These are phyloP conservation scores for Chalciporus chontae DNA, from an alignment of 768 basidiomycete genomes.

Conservation along the genomic window DNA sequence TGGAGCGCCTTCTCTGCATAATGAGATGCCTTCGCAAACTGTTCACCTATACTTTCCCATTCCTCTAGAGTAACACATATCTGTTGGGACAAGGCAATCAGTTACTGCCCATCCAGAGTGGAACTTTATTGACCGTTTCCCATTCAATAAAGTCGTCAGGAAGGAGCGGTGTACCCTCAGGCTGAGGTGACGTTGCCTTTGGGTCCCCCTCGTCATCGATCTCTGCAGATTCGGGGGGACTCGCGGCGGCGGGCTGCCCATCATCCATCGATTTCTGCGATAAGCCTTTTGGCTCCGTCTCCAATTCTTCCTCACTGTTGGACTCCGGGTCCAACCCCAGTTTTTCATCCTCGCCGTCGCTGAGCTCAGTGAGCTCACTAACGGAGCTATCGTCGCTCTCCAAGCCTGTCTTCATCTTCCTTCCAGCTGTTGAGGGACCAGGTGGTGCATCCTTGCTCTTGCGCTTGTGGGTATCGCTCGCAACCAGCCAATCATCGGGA, in stretches of 20 bases:
- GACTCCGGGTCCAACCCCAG: constrained; percentile 14
- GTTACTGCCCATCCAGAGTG: background rate
- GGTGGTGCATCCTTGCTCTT: constrained; percentile 11
- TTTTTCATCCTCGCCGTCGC: constrained; percentile 39
- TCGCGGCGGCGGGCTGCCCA: background rate
- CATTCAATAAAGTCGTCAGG: constrained; percentile 75
- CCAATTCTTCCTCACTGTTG: background rate
- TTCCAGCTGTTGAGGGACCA: constrained; percentile 6
- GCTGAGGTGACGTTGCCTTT: background rate
- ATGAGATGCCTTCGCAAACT: constrained; percentile 72
- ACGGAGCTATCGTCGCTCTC: constrained; percentile 60
- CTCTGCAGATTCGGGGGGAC: background rate
- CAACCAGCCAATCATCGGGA: constrained; percentile 65
- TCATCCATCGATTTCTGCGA: background rate
- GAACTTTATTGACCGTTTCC: constrained; percentile 70
- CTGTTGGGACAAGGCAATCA: constrained; percentile 36
- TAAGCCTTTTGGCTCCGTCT: constrained; percentile 1
- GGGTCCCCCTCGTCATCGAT: constrained; percentile 3
- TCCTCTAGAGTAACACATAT: constrained; percentile 80
- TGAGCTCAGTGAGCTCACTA: constrained; percentile 75
- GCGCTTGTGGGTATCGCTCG: constrained; percentile 17
- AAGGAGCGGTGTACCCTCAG: constrained; percentile 14
- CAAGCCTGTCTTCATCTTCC: constrained; percentile 46
- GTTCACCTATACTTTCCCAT: constrained; percentile 78
- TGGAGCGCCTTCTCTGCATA: constrained; percentile 79